Base-by-base conservation (phyloP, 345 rosid genomes). In the Lepidium didymum region DNA sequence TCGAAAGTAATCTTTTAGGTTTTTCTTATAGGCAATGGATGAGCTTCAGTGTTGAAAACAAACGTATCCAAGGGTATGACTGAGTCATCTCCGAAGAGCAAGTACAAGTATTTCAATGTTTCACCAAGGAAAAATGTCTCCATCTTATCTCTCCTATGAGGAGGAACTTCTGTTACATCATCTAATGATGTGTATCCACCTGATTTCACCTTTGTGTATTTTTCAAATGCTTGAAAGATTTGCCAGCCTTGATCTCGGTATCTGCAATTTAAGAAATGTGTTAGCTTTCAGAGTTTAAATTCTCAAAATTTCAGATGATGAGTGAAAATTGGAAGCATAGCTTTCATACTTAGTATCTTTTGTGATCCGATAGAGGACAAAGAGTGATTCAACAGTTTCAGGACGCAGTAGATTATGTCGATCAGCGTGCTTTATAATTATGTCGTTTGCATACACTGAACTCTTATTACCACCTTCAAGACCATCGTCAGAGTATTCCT, bases 221-320 rank as follows among this genome's bases (percentile, higher is more conserved):
- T 86, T 75, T 92, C 98, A 82, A 92, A 92, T 45, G 98, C 91
- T 82, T 86, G 88, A 60, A 92, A 92, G 36, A 92, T 92, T 76
- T 85, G 97, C 97, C 97, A 92, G 70, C 97, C 97, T 96, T 93
- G 92, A 67, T 92, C 95, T 63, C 89, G 77, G 73, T 87, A 89
- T 74, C 96, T 87, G 84, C 82, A 84, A 43, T 13, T 53, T 37
- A 6, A 8, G 2, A 52, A 55, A 61, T n/a, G 40, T 37, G 69
- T 62, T n/a, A 68, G 69, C 12, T 44, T 47, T 8, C 12, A 14
- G 44, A 59, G 5, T 8, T 31, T 31, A 40, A 35, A 8, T 41
- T 46, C 8, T 2, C 55, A 52, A 53, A 38, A 69, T 11, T 34
- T 44, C 55, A 16, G 75, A 72, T 10, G 11, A 44, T 52, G 21